Base-by-base conservation (phyloP, 192 early-diverging fungal genomes). In the Oehlia diaphana region DNA sequence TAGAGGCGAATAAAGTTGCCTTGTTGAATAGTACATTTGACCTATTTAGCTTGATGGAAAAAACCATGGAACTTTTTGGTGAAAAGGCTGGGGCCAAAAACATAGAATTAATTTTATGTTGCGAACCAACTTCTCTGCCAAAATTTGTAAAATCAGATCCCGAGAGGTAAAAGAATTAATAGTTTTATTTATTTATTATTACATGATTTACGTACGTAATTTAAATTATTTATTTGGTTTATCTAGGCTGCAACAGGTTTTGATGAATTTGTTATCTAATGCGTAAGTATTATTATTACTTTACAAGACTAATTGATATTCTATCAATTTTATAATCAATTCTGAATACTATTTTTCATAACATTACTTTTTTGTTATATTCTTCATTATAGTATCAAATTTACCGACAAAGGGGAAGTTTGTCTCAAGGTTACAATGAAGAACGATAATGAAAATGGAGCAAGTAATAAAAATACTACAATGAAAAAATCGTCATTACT, bases 241-340 rank as follows among this genome's bases (percentile, higher is more conserved):
- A 5, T 80, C 74, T 80, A 79, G 82, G 3, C 58, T 84, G 0
- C 85, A 83, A 49, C 86, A 85, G 35, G 77, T 87, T 2, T 81
- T 86, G 2, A 84, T 90, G 78, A 91, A 91, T 74, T 65, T 91
- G 28, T 83, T 89, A 12, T 83, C 86, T 6, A 91, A 91, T 80
- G 85, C 89, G 35, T 78, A 68, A 78, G 76, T 65, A 31, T 31
- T 31, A 31, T 31, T 31, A 31, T 26, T 2, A 31, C 31, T 31
- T 2, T 2, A 31, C 31, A n/a, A 1, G 28, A 1, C 28, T 31
- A 31, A 31, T 31, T 37, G 16, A 35, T 31, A 2, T n/a, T 72
- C 8, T 26, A 50, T 49, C 28, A 4, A 49, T 28, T 31, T 73
- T 53, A 12, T 16, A 12, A 26, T 73, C 35, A 37, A 37, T 37